Base-by-base conservation (phyloP, 2,329 filamentous ascomycete genomes). In the Dothideomycetes sp. region DNA sequence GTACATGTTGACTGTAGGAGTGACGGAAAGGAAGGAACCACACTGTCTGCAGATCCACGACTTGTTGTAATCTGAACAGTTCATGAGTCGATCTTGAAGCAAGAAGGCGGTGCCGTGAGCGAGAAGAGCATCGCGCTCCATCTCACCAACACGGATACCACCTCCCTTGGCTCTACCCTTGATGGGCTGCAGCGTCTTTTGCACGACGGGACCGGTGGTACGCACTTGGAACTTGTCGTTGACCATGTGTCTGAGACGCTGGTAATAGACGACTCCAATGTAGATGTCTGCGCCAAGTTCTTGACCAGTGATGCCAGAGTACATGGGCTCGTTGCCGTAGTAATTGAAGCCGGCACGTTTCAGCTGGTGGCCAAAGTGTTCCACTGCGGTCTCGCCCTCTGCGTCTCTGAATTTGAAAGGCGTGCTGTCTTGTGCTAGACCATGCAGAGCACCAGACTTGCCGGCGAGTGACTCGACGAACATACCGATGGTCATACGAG, bases 401-500 rank as follows among this genome's bases (percentile, higher is more conserved):
- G 86, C 81, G 46, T 61, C 58, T 37, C 55, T 55, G 60, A 96
- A 98, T 49, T 81, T 80, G 73, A 95, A 98, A 1, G 91, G 91
- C 0, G 91, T 96, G 33, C 79, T 88, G 60, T 98, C 91, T 61
- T 96, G 91, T 0, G 91, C 84, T n/a, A 95, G 72, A 34, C 91
- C 91, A 59, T 98, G 91, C 27, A 98, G 74, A 11, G 89, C 84
- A 34, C 91, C 91, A 8, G 89, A 79, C 67, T 98, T 98, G 45
- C 91, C 91, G 8, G 91, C 91, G 38, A 98, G 73, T 4, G 88
- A 95, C 68, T 98, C 91, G 56, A 98, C 79, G 63, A 98, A 96
- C 85, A 96, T 96, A 57, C 91, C 91, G 57, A 98, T 98, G 15
- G 91, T 98, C 91, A 98, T 98, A 64, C 91, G 88, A 34, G 89